phyloP scores from a whole-genome alignment of 1,284 basidiomycete genomes.

The Malassezia sp. region DNA sequence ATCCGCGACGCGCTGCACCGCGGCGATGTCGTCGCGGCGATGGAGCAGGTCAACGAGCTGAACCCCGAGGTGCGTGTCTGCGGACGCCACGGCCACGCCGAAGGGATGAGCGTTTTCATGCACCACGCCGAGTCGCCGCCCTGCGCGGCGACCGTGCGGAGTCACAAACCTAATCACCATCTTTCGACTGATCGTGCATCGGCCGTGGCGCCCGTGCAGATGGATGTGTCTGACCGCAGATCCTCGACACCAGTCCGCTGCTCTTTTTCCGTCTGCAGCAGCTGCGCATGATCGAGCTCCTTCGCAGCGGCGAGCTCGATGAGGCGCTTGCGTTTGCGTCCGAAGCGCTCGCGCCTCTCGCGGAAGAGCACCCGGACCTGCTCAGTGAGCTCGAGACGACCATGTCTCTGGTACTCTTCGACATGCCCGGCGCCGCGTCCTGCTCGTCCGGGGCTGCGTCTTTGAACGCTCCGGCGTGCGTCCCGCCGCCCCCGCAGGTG shows the following conservation, averaged over 20 bases:
- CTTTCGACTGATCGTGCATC: constrained; percentile 20
- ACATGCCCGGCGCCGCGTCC: constrained; percentile 44
- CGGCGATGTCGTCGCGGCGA: constrained; percentile 87
- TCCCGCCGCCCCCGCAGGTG: constrained; percentile 55
- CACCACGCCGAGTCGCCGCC: constrained; percentile 80
- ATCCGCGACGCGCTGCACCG: constrained; percentile 86
- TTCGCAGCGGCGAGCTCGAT: constrained; percentile 65
- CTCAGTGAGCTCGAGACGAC: constrained; percentile 81
- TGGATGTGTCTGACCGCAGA: constrained; percentile 52
- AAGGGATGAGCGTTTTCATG: constrained; percentile 60
- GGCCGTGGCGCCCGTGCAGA: neutral
- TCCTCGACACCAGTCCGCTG: constrained; percentile 79
- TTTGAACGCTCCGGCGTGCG: constrained; percentile 8
- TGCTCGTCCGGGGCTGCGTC: no score
- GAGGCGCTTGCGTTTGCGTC: constrained; percentile 84
- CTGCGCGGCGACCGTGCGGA: constrained; percentile 27
- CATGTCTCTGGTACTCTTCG: constrained; percentile 89
- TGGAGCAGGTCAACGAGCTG: constrained; percentile 81
- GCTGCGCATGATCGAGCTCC: constrained; percentile 85
- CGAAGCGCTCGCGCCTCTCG: constrained; percentile 80
- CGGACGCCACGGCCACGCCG: constrained; percentile 5
- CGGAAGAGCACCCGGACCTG: constrained; percentile 87
- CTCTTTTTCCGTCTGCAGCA: constrained; percentile 88
- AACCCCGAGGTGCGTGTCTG: constrained; percentile 77
- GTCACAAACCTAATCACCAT: constrained; percentile 17